Conservation (phyloP, 2,329 filamentous ascomycete species). For the Colletotrichum tofieldiae region DNA sequence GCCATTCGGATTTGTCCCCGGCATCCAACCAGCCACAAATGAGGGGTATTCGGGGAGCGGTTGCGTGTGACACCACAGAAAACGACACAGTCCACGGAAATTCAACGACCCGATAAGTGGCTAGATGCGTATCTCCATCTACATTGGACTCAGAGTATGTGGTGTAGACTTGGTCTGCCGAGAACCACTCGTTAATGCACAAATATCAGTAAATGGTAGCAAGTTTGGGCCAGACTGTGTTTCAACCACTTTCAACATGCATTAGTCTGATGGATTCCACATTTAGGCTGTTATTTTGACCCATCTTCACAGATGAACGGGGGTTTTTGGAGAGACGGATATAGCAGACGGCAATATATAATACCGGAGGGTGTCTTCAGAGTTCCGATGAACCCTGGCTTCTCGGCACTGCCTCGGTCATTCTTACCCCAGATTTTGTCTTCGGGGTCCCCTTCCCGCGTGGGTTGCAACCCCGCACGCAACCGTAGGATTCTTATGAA, state of each 20-base stretch:
- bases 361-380: not conserved
- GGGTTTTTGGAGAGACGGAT: not conserved
- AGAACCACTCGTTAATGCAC: not conserved
- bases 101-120: not conserved
- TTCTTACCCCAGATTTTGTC: slow-evolving; percentile 34
- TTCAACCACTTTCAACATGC: not conserved
- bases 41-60: not conserved
- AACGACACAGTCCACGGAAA: too few relatives aligned
- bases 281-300: slow-evolving; percentile 8
- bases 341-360: slow-evolving; percentile 20
- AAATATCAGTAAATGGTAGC: not conserved
- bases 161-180: not conserved
- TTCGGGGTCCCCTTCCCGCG: slow-evolving; percentile 8
- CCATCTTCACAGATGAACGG: not conserved
- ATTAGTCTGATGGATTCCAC: not conserved
- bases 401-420: slow-evolving; percentile 29
- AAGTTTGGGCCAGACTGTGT: not conserved
- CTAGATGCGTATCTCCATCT: not conserved
- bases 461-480: slow-evolving; percentile 32
- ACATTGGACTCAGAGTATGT: not conserved
- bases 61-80: not conserved
- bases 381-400: slow-evolving; percentile 18
- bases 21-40: not conserved
- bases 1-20: too few relatives aligned
- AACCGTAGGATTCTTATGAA: slow-evolving; percentile 3